Base-by-base conservation (phyloP, 192 early-diverging fungal genomes). In the Coemansia sp. region DNA sequence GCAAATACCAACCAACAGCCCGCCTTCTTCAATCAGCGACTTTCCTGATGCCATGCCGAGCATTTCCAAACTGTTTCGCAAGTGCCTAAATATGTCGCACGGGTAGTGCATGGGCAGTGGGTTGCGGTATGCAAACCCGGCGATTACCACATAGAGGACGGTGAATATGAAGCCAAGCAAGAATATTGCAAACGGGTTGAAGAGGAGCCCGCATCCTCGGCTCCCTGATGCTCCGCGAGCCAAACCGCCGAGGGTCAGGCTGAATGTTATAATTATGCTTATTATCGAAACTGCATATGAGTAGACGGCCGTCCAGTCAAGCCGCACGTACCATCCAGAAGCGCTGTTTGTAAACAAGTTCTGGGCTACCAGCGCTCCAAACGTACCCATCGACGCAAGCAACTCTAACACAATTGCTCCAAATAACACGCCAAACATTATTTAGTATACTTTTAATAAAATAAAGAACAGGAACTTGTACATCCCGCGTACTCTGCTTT, bases 261-360 rank as follows among this genome's bases (percentile, higher is more conserved):
- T 39, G 38, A 79, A 58, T 10, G 57, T 61, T 5, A 73, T 20
- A 16, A 79, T 51, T 3, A 64, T 54, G 41, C 76, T 79, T 1
- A 79, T 39, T 3, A 79, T 61, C 0, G 76, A 57, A 0, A 79
- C 65, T 0, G 57, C 67, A 38, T 79, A 79, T 9, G 76, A 45
- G 22, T 73, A 79, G 11, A 73, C 64, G 3, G 71, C 67, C 4
- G 76, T 79, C 76, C 76, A 79, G 57, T 79, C 71, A 8, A 79
- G 64, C 2, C 68, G 24, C 3, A 79, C 49, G 38, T 69, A 71
- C 70, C 76, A 73, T n/a, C 76, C 76, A 32, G 71, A 57, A 1
- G 76, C 76, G 29, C 76, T 79, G 61, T 79, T 79, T 19, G 71
- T 79, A 22, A 69, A 79, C 24, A 79, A 47, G 22, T 79, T 73